Base-by-base conservation (phyloP, 2,329 filamentous ascomycete species). In the Elsinoe australis region DNA sequence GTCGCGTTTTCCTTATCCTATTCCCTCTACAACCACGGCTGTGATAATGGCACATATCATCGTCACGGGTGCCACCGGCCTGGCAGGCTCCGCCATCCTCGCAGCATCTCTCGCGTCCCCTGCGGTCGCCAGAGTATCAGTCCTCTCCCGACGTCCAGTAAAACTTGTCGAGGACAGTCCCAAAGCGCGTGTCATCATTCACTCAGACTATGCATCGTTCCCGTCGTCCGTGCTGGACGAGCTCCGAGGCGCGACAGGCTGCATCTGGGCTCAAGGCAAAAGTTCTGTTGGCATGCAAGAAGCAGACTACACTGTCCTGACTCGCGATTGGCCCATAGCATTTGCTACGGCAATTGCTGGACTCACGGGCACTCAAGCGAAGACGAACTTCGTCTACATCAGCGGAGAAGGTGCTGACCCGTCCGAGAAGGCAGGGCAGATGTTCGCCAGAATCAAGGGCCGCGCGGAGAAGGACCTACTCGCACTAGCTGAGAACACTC, bases 181-280 rank as follows among this genome's bases (percentile, higher is more conserved):
- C 1, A 78, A 82, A 52, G 72, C 80, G 51, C 74, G 76, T 18
- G 78, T 87, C 49, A 80, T 87, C 53, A 67, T 82, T 14, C 82
- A 87, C 59, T 71, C 74, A 12, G 80, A 88, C 61, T 88, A 84
- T 58, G 63, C 67, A 9, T 67, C 61, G 1, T 88, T 86, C 60
- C 72, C 76, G 28, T 56, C 72, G 14, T 68, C 70, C 0, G 55
- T 87, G 2, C 69, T 87, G 7, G 63, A 67, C 2, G 69, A 81
- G 58, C 68, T 89, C 0, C 70, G 72, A 46, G 83, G 77, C 17
- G 84, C 83, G 0, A 67, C 74, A 5, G 83, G 80, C 1, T 83
- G 79, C 51, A 80, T 88, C 1, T 89, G 85, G 85, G 83, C 85
- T 0, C 69, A 83, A 59, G 84, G 85, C 0, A 78, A 81, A 39